Conservation (phyloP, 106 monocot species). For the Dendrobium catenatum region DNA sequence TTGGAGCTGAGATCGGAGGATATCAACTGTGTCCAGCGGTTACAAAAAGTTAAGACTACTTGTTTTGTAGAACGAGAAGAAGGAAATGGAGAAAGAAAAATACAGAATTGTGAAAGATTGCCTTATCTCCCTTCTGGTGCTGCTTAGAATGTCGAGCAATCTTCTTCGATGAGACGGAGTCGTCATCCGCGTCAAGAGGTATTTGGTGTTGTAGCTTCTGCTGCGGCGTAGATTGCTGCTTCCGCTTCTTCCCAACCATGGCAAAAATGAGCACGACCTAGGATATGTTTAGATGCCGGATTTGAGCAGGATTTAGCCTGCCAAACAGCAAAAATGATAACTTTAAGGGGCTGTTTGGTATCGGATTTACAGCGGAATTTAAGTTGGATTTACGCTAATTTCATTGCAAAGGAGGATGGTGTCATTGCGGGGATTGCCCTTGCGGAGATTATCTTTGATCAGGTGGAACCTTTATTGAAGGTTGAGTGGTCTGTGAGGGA, state of each 20-base stretch:
- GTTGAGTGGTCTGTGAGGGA: conserved; percentile 82
- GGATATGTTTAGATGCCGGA: too few species aligned
- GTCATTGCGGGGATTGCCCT: conserved; percentile 86
- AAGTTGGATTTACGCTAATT: conserved; percentile 33
- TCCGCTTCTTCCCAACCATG: conserved; percentile 83
- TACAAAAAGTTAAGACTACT: not conserved
- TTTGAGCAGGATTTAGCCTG: too few species aligned
- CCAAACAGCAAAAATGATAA: too few species aligned
- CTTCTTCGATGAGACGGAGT: conserved; percentile 32
- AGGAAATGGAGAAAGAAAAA: not conserved
- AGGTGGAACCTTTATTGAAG: conserved; percentile 80
- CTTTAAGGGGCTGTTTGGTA: too few species aligned
- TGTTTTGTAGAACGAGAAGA: not conserved
- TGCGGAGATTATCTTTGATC: conserved; percentile 81
- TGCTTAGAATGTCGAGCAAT: conserved; percentile 44
- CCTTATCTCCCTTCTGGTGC: conserved; percentile 60
- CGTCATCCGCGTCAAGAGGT: conserved; percentile 45
- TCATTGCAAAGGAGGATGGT: conserved; percentile 94
- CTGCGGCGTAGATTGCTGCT: conserved; percentile 12
- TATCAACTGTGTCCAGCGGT: conserved; percentile 31
- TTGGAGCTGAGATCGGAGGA: conserved; percentile 62
- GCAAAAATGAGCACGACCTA: not conserved
- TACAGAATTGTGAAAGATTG: not conserved
- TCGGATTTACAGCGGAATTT: too few species aligned
- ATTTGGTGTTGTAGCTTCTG: conserved; percentile 27